phyloP scores from a whole-genome alignment of 2,329 filamentous ascomycete species.

The Alternaria angustiovoidea region DNA sequence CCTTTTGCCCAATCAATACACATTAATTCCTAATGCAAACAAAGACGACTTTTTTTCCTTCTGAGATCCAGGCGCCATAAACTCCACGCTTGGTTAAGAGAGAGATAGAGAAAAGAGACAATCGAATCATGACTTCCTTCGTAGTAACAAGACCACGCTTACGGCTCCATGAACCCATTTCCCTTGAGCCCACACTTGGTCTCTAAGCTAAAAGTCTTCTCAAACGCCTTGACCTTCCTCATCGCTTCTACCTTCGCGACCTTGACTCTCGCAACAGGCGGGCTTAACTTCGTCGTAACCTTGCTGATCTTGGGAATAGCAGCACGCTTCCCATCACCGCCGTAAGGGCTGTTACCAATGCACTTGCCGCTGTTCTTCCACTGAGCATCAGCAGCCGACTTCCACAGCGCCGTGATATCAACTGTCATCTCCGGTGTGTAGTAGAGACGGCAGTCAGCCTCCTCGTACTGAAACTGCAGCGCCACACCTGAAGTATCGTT shows the following conservation, averaged over 20 bases:
- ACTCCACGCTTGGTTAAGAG: not conserved
- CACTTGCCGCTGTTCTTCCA: conserved; percentile 47
- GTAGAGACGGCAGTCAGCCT: conserved; percentile 51
- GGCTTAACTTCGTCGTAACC: conserved; percentile 37
- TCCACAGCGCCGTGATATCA: conserved; percentile 49
- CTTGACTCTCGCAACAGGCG: conserved; percentile 19
- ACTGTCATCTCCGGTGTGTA: conserved; percentile 54
- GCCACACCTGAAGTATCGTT: conserved; percentile 45
- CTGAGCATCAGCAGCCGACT: conserved; percentile 48
- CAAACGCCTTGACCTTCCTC: conserved; percentile 35
- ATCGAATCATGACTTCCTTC: not conserved
- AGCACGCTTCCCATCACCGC: conserved; percentile 27
- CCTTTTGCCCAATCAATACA: not conserved
- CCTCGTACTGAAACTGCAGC: conserved; percentile 52
- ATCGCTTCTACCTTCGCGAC: conserved; percentile 26
- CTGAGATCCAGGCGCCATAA: not conserved
- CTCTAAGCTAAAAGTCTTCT: conserved; percentile 38
- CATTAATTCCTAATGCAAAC: not conserved
- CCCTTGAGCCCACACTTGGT: conserved; percentile 38
- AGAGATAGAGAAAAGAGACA: not conserved
- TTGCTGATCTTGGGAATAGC: conserved; percentile 6
- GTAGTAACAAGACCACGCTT: not conserved
- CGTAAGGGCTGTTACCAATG: conserved; percentile 32
- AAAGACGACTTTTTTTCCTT: not conserved
- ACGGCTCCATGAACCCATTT: conserved; percentile 50